Percentiles rank a stretch among this genome's conserved stretches.
Evolutionary conservation across 495 filamentous ascomycete genomes (phyloP).

Genomic region (Trichoderma erinaceum): DNA sequence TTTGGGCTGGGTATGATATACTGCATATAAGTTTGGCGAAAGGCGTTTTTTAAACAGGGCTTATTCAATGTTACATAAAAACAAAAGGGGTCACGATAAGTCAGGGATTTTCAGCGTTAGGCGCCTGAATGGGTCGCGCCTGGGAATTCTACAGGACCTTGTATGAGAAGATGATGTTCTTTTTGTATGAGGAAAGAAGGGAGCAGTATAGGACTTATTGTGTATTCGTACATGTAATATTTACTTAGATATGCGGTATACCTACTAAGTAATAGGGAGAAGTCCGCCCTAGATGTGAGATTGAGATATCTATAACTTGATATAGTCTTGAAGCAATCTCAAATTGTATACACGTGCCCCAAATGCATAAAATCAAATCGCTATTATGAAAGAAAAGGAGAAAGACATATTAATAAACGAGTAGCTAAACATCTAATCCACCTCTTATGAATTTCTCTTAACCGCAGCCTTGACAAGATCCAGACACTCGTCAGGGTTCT

Average conservation of each 20-base stretch:
- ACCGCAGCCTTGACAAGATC: conserved; percentile 31
- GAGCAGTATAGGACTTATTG: not conserved
- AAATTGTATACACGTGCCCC: not conserved
- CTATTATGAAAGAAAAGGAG: not conserved
- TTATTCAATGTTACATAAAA: not conserved
- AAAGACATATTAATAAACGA: not conserved
- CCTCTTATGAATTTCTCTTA: not conserved
- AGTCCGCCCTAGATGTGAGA: not conserved
- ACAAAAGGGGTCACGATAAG: not conserved
- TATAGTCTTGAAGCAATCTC: not conserved
- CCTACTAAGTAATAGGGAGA: not conserved
- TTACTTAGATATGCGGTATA: not conserved
- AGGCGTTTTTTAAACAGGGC: not conserved
- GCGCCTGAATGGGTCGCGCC: not conserved
- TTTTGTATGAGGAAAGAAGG: not conserved
- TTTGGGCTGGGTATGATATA: not conserved
- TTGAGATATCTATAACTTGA: not conserved
- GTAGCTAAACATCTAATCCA: not conserved
- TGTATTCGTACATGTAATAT: not conserved
- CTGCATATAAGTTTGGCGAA: not conserved
- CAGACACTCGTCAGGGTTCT: conserved; percentile 59
- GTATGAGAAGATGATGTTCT: not conserved
- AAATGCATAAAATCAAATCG: not conserved
- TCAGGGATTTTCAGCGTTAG: not conserved
- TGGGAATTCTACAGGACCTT: not conserved